Conservation (phyloP, 768 basidiomycete species). For the Lactarius sanguifluus region DNA sequence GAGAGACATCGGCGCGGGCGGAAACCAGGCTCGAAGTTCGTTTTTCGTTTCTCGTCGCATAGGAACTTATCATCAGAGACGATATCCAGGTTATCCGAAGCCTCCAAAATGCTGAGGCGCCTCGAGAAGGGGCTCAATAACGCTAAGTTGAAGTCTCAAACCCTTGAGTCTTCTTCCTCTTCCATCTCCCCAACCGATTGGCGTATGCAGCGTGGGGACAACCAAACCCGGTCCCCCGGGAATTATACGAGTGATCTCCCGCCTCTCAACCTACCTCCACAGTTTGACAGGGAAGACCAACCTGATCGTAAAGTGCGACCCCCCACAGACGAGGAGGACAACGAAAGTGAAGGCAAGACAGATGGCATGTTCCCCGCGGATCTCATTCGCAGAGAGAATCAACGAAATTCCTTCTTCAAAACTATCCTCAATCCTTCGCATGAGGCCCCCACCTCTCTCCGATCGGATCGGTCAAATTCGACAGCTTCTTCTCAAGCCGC, state of each 20-base stretch:
- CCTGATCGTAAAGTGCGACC: slow-evolving; percentile 22
- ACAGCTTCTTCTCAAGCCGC: slow-evolving; percentile 23
- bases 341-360: slow-evolving; percentile 58
- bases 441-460: slow-evolving; percentile 41
- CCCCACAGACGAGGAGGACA: slow-evolving; percentile 59
- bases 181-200: slow-evolving; percentile 32
- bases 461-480: slow-evolving; percentile 40
- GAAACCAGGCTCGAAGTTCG: slow-evolving; percentile 87
- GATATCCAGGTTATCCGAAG: slow-evolving; percentile 69
- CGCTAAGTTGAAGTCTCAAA: slow-evolving; percentile 66
- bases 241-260: slow-evolving; percentile 50
- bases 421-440: slow-evolving; percentile 76
- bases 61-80: slow-evolving; percentile 21
- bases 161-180: slow-evolving; percentile 41
- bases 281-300: slow-evolving; percentile 24
- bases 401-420: slow-evolving; percentile 75
- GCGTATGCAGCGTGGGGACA: slow-evolving; percentile 20
- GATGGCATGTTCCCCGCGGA: slow-evolving; percentile 71
- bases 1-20: slow-evolving; percentile 88
- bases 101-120: slow-evolving; percentile 85
- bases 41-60: slow-evolving; percentile 21
- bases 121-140: slow-evolving; percentile 80
- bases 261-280: slow-evolving; percentile 45
- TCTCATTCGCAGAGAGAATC: slow-evolving; percentile 69
- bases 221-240: slow-evolving; percentile 32